phyloP scores from a whole-genome alignment of 1,284 basidiomycete genomes.

The Ceratobasidium sp. region DNA sequence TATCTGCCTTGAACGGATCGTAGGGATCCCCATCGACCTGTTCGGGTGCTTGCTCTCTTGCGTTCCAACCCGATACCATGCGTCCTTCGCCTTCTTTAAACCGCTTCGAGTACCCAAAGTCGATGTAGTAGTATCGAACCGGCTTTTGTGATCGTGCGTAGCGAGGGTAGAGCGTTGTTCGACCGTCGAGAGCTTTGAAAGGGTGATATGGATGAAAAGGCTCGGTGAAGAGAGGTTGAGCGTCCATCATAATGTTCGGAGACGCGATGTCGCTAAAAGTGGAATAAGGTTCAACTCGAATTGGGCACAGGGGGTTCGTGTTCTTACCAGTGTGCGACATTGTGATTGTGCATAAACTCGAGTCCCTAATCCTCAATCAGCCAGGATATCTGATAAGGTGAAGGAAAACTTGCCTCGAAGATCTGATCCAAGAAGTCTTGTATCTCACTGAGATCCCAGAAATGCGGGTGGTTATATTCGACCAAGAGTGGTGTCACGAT shows the following conservation, averaged over 20 bases:
- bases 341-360: background rate
- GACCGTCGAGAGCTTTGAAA: background rate
- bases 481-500: conserved; percentile 27
- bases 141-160: conserved; percentile 1
- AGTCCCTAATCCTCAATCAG: conserved; percentile 1
- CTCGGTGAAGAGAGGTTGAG: background rate
- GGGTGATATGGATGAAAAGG: conserved; percentile 18
- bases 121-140: conserved; percentile 28
- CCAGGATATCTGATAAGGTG: background rate
- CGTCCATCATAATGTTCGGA: conserved; percentile 28
- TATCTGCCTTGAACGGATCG: conserved; percentile 26
- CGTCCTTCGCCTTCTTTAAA: background rate
- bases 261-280: conserved; percentile 23
- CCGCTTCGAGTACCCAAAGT: conserved; percentile 33
- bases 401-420: conserved; percentile 11
- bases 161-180: background rate
- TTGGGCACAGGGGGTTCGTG: background rate
- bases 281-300: background rate
- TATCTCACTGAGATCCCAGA: conserved; percentile 25
- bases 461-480: conserved; percentile 15
- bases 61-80: background rate
- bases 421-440: conserved; percentile 31
- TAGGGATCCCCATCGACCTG: conserved; percentile 6
- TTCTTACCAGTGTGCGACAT: conserved; percentile 17
- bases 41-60: conserved; percentile 15